Evolutionary conservation across 2,329 filamentous ascomycete genomes (phyloP), one percentile per base, ranked within the genome.

Genomic region (Colletotrichum lini): DNA sequence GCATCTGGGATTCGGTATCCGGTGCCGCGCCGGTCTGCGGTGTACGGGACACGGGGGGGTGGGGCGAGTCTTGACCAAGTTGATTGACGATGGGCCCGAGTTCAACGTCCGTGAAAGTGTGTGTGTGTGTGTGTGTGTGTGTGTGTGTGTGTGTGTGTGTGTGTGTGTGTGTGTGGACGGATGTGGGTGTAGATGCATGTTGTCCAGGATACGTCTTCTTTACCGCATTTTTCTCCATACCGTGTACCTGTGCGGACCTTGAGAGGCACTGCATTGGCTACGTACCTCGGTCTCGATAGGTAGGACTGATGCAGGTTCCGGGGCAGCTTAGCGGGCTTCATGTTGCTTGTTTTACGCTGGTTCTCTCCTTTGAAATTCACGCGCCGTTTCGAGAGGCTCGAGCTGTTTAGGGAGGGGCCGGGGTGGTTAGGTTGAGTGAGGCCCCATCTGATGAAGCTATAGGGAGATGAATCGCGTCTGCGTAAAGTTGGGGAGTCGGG

Each of bases 1-100:
- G 56, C 42, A 66, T 66, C 44, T 67, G 67, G 67, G 57, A 61
- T 67, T 67, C 56, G 63, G 67, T 67, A 50, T 70, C 67, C 67
- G 49, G 63, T 67, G 67, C 56, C 67, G 67, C 56, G 56, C 30
- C 57, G 49, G 63, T 70, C 49, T 54, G 52, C 21, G 16, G 35
- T 42, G 38, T 61, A 50, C 18, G 23, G 30, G 38, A 50, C 4
- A 57, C 50, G 5, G 30, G 47, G 56, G 21, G 44, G 57, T 47
- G 18, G 40, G 38, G 26, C 26, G 26, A 30, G 26, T 30, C 26
- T 6, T 30, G 26, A 30, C 26, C 26, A 23, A 15, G 59, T 57
- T 26, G 44, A 49, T 13, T 30, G 23, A 57, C 15, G 38, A 44
- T 64, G 23, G 49, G 26, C 23, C 23, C 59, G 35, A 26, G 50